Conservation (phyloP, 352 stramenopile species). For the Globisporangium camurandrum region DNA sequence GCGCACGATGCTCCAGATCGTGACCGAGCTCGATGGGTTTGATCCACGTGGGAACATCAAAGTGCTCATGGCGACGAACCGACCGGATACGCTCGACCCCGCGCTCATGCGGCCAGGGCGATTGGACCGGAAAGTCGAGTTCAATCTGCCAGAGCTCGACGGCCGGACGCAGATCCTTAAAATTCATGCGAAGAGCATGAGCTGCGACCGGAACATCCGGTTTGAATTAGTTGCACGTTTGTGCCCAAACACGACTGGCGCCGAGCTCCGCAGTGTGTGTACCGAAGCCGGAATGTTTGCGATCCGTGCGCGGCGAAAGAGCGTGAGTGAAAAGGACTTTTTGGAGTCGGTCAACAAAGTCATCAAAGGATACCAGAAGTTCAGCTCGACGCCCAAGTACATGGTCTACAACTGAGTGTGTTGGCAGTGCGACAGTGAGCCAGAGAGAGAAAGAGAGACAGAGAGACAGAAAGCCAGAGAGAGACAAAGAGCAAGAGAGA, state of each 20-base stretch:
- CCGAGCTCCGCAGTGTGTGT: conserved; percentile 97
- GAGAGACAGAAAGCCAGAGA: too few species aligned
- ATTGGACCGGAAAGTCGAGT: conserved; percentile 99
- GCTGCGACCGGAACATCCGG: conserved; percentile 97
- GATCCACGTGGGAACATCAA: conserved; percentile 99
- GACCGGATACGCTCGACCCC: conserved; percentile 95
- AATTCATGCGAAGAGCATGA: conserved; percentile 99
- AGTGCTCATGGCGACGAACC: conserved; percentile 97
- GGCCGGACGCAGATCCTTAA: conserved; percentile 98
- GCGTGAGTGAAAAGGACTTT: conserved; percentile 99
- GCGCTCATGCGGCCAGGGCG: conserved; percentile 94
- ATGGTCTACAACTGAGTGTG: conserved; percentile 95
- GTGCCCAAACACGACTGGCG: conserved; percentile 98
- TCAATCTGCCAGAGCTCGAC: conserved; percentile 97
- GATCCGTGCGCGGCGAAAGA: conserved; percentile 97
- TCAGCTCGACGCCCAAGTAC: conserved; percentile 99
- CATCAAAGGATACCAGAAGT: conserved; percentile 99
- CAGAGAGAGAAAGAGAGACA: too few species aligned
- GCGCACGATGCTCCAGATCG: conserved; percentile 99
- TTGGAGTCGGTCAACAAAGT: conserved; percentile 99
- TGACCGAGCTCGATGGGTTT: conserved; percentile 99
- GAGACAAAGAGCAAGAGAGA: too few species aligned
- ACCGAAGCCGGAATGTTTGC: conserved; percentile 99
- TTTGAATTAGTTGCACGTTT: conserved; percentile 97
- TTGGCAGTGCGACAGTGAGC: too few species aligned